phyloP scores from a whole-genome alignment of 2,329 filamentous ascomycete genomes.

The Aspergillus fumigatus region DNA sequence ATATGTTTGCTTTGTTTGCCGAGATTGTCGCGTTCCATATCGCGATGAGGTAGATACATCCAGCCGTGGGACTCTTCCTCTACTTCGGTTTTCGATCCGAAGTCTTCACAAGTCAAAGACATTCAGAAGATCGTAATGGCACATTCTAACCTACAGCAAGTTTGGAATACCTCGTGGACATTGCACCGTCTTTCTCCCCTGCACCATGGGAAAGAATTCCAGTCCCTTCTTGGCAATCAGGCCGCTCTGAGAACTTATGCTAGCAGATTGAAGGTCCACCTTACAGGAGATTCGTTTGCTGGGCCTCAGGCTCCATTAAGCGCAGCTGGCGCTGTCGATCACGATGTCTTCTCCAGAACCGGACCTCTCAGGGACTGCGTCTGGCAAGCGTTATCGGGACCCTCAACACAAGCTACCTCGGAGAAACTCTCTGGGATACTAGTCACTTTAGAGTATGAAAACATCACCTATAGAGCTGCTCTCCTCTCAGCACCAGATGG shows the following conservation, averaged over 20 bases:
- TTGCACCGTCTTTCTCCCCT: slow-evolving; percentile 52
- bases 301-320: slow-evolving; percentile 40
- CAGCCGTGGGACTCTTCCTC: not conserved
- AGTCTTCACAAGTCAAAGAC: not conserved
- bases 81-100: not conserved
- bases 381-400: slow-evolving; percentile 38
- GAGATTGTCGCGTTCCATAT: not conserved
- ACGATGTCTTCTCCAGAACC: slow-evolving; percentile 41
- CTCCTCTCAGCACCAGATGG: slow-evolving; percentile 39
- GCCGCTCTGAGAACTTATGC: slow-evolving; percentile 43
- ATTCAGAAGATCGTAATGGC: slow-evolving; percentile 17
- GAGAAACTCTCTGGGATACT: slow-evolving; percentile 42
- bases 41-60: not conserved
- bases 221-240: slow-evolving; percentile 30
- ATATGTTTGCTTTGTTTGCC: not conserved
- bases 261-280: slow-evolving; percentile 44
- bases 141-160: slow-evolving; percentile 29
- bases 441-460: slow-evolving; percentile 48
- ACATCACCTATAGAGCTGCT: slow-evolving; percentile 47
- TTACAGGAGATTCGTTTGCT: slow-evolving; percentile 47
- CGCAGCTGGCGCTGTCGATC: slow-evolving; percentile 23
- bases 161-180: slow-evolving; percentile 53
- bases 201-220: slow-evolving; percentile 42
- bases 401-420: slow-evolving; percentile 18
- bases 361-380: slow-evolving; percentile 46